phyloP scores from a whole-genome alignment of 495 filamentous ascomycete genomes.

The Daldinia concentrica region DNA sequence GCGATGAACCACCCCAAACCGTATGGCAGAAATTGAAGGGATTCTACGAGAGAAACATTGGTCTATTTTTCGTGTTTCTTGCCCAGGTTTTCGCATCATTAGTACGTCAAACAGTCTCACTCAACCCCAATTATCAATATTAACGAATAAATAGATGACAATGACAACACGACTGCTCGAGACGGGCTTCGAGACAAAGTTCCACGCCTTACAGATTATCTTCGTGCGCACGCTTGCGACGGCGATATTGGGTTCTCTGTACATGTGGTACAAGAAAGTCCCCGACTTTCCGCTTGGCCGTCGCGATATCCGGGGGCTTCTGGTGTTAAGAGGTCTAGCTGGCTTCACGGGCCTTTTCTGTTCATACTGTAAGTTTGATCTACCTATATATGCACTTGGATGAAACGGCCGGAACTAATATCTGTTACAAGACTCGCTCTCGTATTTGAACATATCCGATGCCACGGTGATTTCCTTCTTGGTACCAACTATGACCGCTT shows the following conservation, averaged over 20 bases:
- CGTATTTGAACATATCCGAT: slow-evolving; percentile 81
- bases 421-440: slow-evolving; percentile 66
- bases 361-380: slow-evolving; percentile 66
- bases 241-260: slow-evolving; percentile 67
- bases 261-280: slow-evolving; percentile 75
- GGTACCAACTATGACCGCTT: slow-evolving; percentile 76
- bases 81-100: slow-evolving; percentile 77
- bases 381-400: not conserved
- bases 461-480: slow-evolving; percentile 85
- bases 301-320: slow-evolving; percentile 65
- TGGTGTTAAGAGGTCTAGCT: slow-evolving; percentile 69
- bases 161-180: slow-evolving; percentile 74
- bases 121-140: not conserved
- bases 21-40: slow-evolving; percentile 19
- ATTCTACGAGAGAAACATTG: slow-evolving; percentile 64
- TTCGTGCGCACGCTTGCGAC: slow-evolving; percentile 84
- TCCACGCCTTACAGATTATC: slow-evolving; percentile 82
- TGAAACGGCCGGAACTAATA: not conserved
- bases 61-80: slow-evolving; percentile 72
- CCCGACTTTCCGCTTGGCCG: slow-evolving; percentile 75
- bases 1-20: not conserved
- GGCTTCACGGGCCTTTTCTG: slow-evolving; percentile 83
- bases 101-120: slow-evolving; percentile 25
- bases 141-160: slow-evolving; percentile 65
- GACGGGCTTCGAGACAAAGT: slow-evolving; percentile 62